Conservation (phyloP, 2,329 filamentous ascomycete species). For the Knufia fluminis region DNA sequence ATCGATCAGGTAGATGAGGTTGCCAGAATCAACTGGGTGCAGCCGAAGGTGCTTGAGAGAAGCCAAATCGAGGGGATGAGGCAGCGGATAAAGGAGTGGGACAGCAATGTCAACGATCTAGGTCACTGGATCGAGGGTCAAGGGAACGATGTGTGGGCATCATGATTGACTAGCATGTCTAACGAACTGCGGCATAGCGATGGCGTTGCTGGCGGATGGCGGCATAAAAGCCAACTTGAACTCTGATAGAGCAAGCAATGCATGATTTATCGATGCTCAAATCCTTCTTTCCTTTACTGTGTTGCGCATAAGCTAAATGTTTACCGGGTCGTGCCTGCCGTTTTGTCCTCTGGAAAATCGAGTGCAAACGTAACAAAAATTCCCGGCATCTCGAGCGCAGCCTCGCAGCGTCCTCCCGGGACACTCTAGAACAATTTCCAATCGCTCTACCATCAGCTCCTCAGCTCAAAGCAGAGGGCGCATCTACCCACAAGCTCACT, state of each 20-base stretch:
- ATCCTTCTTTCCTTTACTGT: neutral
- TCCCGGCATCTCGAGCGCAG: neutral
- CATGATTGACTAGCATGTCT: slow-evolving; percentile 34
- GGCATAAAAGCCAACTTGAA: neutral
- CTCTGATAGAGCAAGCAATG: slow-evolving; percentile 5
- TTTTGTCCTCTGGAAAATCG: neutral
- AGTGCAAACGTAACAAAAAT: slow-evolving; percentile 8
- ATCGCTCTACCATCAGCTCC: neutral
- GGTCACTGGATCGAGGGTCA: slow-evolving; percentile 95
- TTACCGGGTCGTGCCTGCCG: neutral
- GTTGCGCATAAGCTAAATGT: neutral
- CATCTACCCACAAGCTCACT: neutral
- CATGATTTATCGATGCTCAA: neutral
- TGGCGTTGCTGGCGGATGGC: slow-evolving; percentile 14
- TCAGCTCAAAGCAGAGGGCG: neutral
- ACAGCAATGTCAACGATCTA: slow-evolving; percentile 87
- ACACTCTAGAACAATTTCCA: neutral
- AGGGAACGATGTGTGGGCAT: slow-evolving; percentile 92
- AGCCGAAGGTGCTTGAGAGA: slow-evolving; percentile 95
- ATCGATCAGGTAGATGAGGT: slow-evolving; percentile 95
- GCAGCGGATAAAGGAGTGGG: slow-evolving; percentile 81
- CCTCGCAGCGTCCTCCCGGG: neutral
- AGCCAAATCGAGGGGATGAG: slow-evolving; percentile 92
- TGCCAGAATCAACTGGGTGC: slow-evolving; percentile 95
- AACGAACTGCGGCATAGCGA: slow-evolving; percentile 13